These are phyloP conservation scores for Camptophora hylomeconis DNA, from an alignment of 2,329 filamentous ascomycete genomes.

Conservation along the genomic window DNA sequence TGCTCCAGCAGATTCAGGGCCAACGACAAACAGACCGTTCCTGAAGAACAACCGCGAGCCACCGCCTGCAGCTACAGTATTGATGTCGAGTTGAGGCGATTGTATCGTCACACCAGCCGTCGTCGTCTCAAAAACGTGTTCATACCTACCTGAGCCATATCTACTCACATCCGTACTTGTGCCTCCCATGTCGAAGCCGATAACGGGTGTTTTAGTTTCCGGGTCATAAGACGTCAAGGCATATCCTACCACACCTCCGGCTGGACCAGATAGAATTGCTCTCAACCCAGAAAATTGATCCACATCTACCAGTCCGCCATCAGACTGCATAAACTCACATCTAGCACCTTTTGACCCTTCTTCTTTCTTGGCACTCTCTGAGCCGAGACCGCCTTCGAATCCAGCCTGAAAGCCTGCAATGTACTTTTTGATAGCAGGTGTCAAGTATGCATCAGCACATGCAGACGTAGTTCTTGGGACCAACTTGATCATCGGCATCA, in stretches of 20 bases:
- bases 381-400: slow-evolving; percentile 69
- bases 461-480: slow-evolving; percentile 64
- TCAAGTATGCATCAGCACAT: slow-evolving; percentile 68
- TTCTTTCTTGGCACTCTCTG: slow-evolving; percentile 56
- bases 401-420: slow-evolving; percentile 65
- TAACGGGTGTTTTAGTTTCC: slow-evolving; percentile 68
- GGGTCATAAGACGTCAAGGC: slow-evolving; percentile 82
- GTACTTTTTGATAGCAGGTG: slow-evolving; percentile 66
- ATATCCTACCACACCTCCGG: slow-evolving; percentile 89
- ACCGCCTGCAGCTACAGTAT: slow-evolving; percentile 84
- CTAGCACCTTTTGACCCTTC: slow-evolving; percentile 55
- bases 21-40: slow-evolving; percentile 84
- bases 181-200: slow-evolving; percentile 93
- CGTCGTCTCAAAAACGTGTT: slow-evolving; percentile 89
- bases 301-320: slow-evolving; percentile 52
- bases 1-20: slow-evolving; percentile 79
- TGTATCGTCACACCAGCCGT: slow-evolving; percentile 91
- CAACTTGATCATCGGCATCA: slow-evolving; percentile 83
- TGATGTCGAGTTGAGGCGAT: slow-evolving; percentile 84
- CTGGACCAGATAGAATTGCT: slow-evolving; percentile 80
- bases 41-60: slow-evolving; percentile 59
- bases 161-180: slow-evolving; percentile 85
- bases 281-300: slow-evolving; percentile 66
- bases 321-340: slow-evolving; percentile 95
- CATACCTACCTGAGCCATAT: slow-evolving; percentile 73